Evolutionary conservation across 352 stramenopile species (phyloP), one percentile per base, ranked within the genome.

Genomic region (Globisporangium cystogenes): DNA sequence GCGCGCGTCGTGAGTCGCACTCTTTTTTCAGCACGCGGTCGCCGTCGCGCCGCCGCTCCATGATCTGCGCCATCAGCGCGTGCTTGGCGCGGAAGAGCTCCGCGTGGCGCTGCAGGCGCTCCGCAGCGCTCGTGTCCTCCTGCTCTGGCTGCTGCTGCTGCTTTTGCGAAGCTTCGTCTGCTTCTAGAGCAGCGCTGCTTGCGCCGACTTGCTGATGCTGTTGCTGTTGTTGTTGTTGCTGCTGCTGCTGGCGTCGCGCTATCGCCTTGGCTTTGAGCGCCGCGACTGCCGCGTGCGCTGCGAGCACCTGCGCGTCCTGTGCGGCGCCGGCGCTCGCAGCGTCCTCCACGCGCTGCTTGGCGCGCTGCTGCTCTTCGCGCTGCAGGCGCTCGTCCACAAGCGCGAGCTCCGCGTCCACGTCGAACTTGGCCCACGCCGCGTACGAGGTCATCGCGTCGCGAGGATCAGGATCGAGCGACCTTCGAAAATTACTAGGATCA

Each of bases 371-470:
- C 48, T 51, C 50, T 16, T 82, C 67, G 1, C 33, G 60, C 33
- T 76, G 53, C 31, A 65, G 59, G n/a, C 50, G 29, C 42, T 67
- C 36, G 33, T 90, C 76, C 46, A 87, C 67, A 51, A 62, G 73
- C 64, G 57, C 63, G 16, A 90, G 66, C 56, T 86, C 80, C 41
- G 71, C 64, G 29, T 90, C 80, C 26, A 87, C 80, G 59, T 90
- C 76, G 57, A 76, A 90, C 48, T 64, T 70, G 46, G 62, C 69
- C 80, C 80, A 90, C 23, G 65, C 65, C 7, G 66, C 67, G 55
- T 90, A 90, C 45, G 67, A 81, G 15, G 59, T 64, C 20, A 33
- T 51, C n/a, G 31, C 7, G n/a, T n/a, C n/a, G n/a, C n/a, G n/a
- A n/a, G n/a, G n/a, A n/a, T 29, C 26, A 29, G 5, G 26, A 29